phyloP scores from a whole-genome alignment of 2,329 filamentous ascomycete species.

The Fusarium algeriense region DNA sequence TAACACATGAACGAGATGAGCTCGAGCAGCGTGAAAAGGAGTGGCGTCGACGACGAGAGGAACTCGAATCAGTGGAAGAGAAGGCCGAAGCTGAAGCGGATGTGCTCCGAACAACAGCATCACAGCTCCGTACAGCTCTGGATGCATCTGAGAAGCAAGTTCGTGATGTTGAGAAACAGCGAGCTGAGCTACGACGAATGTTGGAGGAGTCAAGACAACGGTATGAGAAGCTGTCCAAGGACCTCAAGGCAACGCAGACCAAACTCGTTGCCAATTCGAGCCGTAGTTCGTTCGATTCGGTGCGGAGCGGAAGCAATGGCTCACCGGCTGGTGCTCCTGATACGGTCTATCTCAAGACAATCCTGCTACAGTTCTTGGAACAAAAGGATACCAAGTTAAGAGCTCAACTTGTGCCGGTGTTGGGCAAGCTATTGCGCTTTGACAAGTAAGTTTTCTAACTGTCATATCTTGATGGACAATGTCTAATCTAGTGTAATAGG shows the following conservation, averaged over 20 bases:
- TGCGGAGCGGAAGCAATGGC: conserved; percentile 52
- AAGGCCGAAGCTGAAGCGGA: conserved; percentile 78
- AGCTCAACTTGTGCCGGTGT: conserved; percentile 80
- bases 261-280: conserved; percentile 61
- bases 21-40: conserved; percentile 80
- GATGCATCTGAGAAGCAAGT: conserved; percentile 90
- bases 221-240: conserved; percentile 83
- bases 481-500: conserved; percentile 47
- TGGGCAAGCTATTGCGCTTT: conserved; percentile 81
- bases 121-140: conserved; percentile 81
- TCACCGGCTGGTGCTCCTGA: conserved; percentile 54
- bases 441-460: conserved; percentile 71
- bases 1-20: conserved; percentile 81
- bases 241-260: conserved; percentile 65
- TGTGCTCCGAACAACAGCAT: conserved; percentile 82
- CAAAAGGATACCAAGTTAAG: conserved; percentile 82
- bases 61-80: conserved; percentile 78
- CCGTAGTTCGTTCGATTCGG: conserved; percentile 57
- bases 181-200: conserved; percentile 77
- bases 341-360: conserved; percentile 80
- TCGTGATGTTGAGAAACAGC: conserved; percentile 85
- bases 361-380: conserved; percentile 84
- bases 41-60: conserved; percentile 78
- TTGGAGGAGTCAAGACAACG: conserved; percentile 82
- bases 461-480: background rate